Evolutionary conservation across 352 stramenopile species (phyloP), one percentile per base, ranked within the genome.

Genomic region (Stramenopiles sp.): DNA sequence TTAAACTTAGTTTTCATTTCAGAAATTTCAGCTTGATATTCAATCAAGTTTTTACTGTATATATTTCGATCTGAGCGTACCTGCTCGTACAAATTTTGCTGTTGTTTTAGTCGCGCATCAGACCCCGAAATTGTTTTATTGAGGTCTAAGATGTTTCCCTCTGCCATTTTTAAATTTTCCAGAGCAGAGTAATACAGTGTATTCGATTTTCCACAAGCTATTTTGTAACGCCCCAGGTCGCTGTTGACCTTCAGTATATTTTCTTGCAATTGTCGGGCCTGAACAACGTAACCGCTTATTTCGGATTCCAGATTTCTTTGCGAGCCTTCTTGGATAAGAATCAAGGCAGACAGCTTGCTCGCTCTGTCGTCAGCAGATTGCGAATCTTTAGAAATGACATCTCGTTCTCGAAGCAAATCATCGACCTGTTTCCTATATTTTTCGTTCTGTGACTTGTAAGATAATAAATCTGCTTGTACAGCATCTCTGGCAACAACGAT

Each of bases 1-100:
- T 97, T 97, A 81, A 96, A 95, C 79, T 97, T 97, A 79, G 90
- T 86, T 78, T 97, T 96, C 85, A 98, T 93, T 78, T 96, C 88
- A 2, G 85, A 85, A 49, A 98, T 96, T 79, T 97, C 92, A 79
- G 96, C 90, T 77, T 97, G 90, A 30, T 86, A 87, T 78, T 97
- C 92, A 69, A 96, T 92, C 34, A 98, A 83, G 74, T 96, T 93
- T 82, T 97, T 98, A 77, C 84, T 90, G 83, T 96, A 96, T 68
- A 96, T 77, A 75, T 97, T 98, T 37, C 89, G 86, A 75, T 98
- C 94, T 68, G 83, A 88, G 36, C 91, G 89, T 33, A 97, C 90
- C 31, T 81, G 84, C 74, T 98, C 93, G 78, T 98, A 97, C 18
- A 96, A 83, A 78, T 97, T 87, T 80, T 97, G 89, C 80, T 98